A percentile compares a stretch with the other conserved stretches of the same genome.
Evolutionary conservation across 495 filamentous ascomycete genomes (phyloP).

Genomic region (Aspergillus incahuasiensis): DNA sequence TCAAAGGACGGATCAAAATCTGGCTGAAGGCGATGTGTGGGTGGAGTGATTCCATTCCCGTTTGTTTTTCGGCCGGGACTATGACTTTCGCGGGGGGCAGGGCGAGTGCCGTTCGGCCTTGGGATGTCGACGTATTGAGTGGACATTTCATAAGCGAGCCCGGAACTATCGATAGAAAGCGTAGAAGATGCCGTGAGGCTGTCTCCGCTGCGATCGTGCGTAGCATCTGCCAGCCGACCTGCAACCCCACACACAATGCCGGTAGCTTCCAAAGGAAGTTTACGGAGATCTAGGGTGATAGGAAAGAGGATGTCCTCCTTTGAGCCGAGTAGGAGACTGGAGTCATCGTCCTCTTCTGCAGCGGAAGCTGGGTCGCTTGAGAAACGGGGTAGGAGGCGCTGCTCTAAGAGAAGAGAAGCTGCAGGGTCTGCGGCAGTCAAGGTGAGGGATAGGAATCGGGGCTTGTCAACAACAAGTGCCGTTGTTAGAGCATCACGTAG

Average conservation of each 20-base stretch:
- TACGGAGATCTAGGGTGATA: conserved; percentile 79
- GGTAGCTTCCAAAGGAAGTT: conserved; percentile 80
- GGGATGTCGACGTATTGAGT: conserved; percentile 14
- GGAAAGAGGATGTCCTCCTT: conserved; percentile 79
- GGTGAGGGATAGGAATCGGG: conserved; percentile 80
- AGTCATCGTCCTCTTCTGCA: conserved; percentile 42
- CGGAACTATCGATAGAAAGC: conserved; percentile 6
- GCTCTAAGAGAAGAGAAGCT: conserved; percentile 71
- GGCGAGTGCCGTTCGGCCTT: conserved; percentile 6
- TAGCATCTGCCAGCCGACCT: conserved; percentile 62
- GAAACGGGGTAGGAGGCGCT: conserved; percentile 56
- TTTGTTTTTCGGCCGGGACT: conserved; percentile 10
- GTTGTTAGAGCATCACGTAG: conserved; percentile 41
- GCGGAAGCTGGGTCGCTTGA: conserved; percentile 43
- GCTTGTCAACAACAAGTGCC: conserved; percentile 58
- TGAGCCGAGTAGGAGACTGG: conserved; percentile 64
- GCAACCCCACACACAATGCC: conserved; percentile 94
- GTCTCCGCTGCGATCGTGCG: conserved; percentile 19
- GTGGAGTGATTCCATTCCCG: conserved; percentile 4
- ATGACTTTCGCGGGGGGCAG: conserved; percentile 6
- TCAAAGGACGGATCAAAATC: conserved; percentile 42
- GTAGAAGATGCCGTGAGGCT: conserved; percentile 8
- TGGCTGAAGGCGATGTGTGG: conserved; percentile 35
- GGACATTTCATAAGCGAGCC: conserved; percentile 13
- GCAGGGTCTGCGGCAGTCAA: conserved; percentile 80